Conservation (phyloP, 225 moss, liverwort and hornwort species). For the Neckera pumila region DNA sequence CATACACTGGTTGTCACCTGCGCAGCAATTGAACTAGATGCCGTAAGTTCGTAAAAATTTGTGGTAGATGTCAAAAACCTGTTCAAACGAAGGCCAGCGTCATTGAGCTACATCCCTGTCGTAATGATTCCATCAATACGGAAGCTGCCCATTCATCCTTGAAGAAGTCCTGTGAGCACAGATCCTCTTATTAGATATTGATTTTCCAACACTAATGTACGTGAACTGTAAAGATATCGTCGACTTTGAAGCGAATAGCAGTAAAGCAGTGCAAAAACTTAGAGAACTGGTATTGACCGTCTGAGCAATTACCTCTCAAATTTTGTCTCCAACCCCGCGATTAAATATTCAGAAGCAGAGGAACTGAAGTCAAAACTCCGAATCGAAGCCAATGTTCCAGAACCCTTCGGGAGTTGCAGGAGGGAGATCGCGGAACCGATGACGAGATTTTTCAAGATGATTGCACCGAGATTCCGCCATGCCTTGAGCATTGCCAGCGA, state of each 20-base stretch:
- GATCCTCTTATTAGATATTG: neutral
- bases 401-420: conserved; percentile 88
- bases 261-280: neutral
- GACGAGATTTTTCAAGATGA: conserved; percentile 73
- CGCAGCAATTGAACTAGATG: neutral
- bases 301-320: conserved; percentile 1
- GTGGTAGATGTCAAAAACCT: neutral
- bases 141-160: neutral
- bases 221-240: neutral
- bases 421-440: conserved; percentile 66
- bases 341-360: neutral
- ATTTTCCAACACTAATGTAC: neutral
- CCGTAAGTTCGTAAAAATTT: neutral
- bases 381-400: conserved; percentile 94
- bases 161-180: neutral
- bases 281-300: neutral
- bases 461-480: conserved; percentile 42
- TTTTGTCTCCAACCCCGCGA: neutral
- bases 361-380: conserved; percentile 27
- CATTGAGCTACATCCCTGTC: neutral
- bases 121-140: neutral
- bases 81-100: neutral
- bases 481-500: conserved; percentile 35
- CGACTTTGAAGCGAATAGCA: neutral
- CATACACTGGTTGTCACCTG: neutral